These are phyloP conservation scores for Globisporangium camurandrum DNA, from an alignment of 352 stramenopile species.

Conservation along the genomic window DNA sequence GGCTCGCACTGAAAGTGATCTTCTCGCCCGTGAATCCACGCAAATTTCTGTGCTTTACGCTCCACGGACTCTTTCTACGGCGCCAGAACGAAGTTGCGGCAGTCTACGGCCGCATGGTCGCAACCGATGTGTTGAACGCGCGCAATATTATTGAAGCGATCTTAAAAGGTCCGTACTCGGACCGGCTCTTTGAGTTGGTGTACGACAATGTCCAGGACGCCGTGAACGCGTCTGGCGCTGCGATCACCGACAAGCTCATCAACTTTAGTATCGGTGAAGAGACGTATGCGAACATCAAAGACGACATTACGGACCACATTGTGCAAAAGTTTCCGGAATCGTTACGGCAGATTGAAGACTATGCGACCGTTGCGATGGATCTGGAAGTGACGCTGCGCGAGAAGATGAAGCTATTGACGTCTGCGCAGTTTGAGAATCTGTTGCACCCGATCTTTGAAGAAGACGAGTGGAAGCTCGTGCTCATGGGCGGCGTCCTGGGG, in stretches of 20 bases:
- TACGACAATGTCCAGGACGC: constrained; percentile 84
- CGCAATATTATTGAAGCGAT: constrained; percentile 88
- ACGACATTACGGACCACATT: constrained; percentile 85
- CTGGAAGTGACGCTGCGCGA: constrained; percentile 88
- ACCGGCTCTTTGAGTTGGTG: constrained; percentile 82
- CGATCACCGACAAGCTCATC: constrained; percentile 77
- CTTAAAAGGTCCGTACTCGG: constrained; percentile 80
- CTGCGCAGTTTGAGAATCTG: constrained; percentile 91
- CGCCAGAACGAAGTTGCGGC: constrained; percentile 88
- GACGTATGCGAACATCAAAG: constrained; percentile 81
- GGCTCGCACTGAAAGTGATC: constrained; percentile 92
- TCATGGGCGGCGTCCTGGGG: constrained; percentile 93
- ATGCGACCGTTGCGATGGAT: constrained; percentile 89
- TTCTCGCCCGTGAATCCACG: constrained; percentile 87
- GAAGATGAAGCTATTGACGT: constrained; percentile 88
- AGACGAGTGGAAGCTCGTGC: constrained; percentile 97
- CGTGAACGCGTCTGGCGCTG: constrained; percentile 71
- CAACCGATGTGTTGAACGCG: constrained; percentile 79
- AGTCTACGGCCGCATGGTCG: constrained; percentile 84
- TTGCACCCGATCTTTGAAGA: constrained; percentile 98
- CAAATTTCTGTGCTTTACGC: constrained; percentile 82
- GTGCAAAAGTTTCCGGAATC: constrained; percentile 82
- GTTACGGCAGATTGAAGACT: constrained; percentile 89
- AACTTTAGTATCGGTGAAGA: constrained; percentile 79
- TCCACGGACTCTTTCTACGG: constrained; percentile 94